Base-by-base conservation (phyloP, 2,329 filamentous ascomycete species). In the Xylariaceae sp. region DNA sequence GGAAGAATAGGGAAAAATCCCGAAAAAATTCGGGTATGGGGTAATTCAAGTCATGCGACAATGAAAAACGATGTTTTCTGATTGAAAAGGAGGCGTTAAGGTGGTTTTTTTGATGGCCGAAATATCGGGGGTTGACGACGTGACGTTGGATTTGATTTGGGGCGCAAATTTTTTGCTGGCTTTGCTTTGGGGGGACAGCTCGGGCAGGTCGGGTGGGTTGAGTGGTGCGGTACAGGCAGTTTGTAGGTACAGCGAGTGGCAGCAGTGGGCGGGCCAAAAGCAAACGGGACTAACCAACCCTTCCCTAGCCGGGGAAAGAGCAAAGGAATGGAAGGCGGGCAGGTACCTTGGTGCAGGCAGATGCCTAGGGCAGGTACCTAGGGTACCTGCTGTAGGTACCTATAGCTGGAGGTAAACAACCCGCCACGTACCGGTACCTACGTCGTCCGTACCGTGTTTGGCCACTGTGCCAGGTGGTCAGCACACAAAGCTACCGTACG, bases 1-100 rank as follows among this genome's bases (percentile, higher is more conserved):
- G 32, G 21, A 29, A 43, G 15, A 19, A 26, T 21, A 21, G 75
- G 78, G 76, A 82, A 81, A 80, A 76, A 69, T 76, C 80, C 76
- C 76, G 66, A 76, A 76, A 85, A 81, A 86, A 83, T 73, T 77
- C 76, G 76, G 78, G 83, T 74, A 80, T 72, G 71, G 74, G 77
- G 83, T 84, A 82, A 79, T 80, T 72, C 70, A 71, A 70, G 68
- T 76, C 75, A 78, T 83, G 75, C 71, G 72, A 77, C 73, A 76
- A 72, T 68, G 67, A 65, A 69, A 73, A 71, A 70, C 70, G 67
- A 72, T 76, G 71, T 79, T 77, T 78, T 76, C 68, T 65, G 68
- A 82, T 83, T 84, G 73, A 69, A 76, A 75, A 74, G 72, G 56
- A 68, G 70, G 68, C 62, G 72, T 72, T 70, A 72, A 74, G 72